Evolutionary conservation across 768 basidiomycete species (phyloP).

Genomic region (Scleroderma bovista): DNA sequence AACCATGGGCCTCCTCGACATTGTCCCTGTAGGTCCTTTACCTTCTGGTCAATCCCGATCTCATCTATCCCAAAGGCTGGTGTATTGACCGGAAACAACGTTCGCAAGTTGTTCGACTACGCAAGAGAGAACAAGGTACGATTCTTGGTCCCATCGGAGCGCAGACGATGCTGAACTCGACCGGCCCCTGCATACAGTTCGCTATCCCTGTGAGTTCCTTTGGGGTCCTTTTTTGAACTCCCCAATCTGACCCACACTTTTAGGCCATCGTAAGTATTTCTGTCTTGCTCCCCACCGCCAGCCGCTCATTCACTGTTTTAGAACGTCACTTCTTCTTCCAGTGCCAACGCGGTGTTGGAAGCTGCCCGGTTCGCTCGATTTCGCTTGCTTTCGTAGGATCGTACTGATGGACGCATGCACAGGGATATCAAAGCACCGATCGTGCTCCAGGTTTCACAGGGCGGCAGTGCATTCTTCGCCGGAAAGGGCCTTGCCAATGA

Average conservation of each 20-base stretch:
- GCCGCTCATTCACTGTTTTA: slow-evolving; percentile 25
- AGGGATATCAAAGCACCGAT: slow-evolving; percentile 96
- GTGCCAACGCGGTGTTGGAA: slow-evolving; percentile 91
- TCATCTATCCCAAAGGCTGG: slow-evolving; percentile 55
- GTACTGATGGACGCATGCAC: slow-evolving; percentile 6
- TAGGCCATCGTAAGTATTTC: slow-evolving; percentile 70
- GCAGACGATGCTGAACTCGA: slow-evolving; percentile 6
- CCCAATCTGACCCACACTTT: not conserved
- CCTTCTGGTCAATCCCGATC: not conserved
- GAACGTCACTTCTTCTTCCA: slow-evolving; percentile 97
- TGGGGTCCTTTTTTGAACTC: not conserved
- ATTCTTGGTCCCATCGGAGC: not conserved
- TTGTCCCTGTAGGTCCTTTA: slow-evolving; percentile 64
- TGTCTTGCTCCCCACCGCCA: not conserved
- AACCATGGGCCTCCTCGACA: slow-evolving; percentile 75
- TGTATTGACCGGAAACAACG: slow-evolving; percentile 92
- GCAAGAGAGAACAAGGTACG: slow-evolving; percentile 82
- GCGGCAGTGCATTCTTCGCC: slow-evolving; percentile 92
- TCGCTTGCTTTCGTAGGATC: slow-evolving; percentile 3
- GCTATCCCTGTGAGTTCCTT: slow-evolving; percentile 70
- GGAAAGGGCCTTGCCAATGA: slow-evolving; percentile 95
- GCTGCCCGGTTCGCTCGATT: slow-evolving; percentile 67
- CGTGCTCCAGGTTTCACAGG: slow-evolving; percentile 97
- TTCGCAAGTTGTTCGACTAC: slow-evolving; percentile 93
- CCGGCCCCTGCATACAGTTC: slow-evolving; percentile 42